A percentile compares a stretch with the other conserved stretches of the same genome.
Conservation (phyloP, 2,329 filamentous ascomycete genomes). For the Talaromyces sp. region DNA sequence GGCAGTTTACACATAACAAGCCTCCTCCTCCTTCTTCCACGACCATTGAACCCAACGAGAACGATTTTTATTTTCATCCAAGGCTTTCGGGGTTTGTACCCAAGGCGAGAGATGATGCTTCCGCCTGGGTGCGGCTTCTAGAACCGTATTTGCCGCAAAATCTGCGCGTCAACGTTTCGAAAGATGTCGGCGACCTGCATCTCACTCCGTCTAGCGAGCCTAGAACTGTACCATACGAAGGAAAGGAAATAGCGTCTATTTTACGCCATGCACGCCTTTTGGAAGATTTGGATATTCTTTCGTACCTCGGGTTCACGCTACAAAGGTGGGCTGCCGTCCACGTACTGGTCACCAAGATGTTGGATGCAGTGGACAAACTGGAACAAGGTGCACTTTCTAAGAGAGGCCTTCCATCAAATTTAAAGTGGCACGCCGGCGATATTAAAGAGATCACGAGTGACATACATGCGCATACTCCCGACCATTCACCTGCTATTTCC, state of each 20-base stretch:
- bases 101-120: slow-evolving; percentile 17
- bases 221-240: slow-evolving; percentile 16
- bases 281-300: slow-evolving; percentile 30
- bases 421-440: slow-evolving; percentile 21
- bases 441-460: slow-evolving; percentile 26
- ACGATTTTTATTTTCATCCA: neutral
- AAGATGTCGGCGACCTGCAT: slow-evolving; percentile 1
- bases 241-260: slow-evolving; percentile 25
- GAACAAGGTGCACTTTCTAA: slow-evolving; percentile 12
- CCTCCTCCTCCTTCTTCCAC: neutral
- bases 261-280: slow-evolving; percentile 24
- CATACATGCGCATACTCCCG: neutral
- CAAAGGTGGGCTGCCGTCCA: slow-evolving; percentile 38
- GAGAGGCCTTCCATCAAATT: slow-evolving; percentile 21
- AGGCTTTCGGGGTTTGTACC: neutral
- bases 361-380: slow-evolving; percentile 30
- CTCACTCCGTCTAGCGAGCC: neutral
- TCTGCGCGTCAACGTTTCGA: slow-evolving; percentile 15
- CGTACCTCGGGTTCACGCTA: slow-evolving; percentile 33
- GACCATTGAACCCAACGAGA: neutral
- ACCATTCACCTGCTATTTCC: neutral
- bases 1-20: neutral
- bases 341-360: slow-evolving; percentile 31
- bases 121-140: slow-evolving; percentile 30
- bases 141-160: slow-evolving; percentile 27